These are phyloP conservation scores for Hericium rajendrae DNA, from an alignment of 768 basidiomycete genomes.

Conservation along the genomic window DNA sequence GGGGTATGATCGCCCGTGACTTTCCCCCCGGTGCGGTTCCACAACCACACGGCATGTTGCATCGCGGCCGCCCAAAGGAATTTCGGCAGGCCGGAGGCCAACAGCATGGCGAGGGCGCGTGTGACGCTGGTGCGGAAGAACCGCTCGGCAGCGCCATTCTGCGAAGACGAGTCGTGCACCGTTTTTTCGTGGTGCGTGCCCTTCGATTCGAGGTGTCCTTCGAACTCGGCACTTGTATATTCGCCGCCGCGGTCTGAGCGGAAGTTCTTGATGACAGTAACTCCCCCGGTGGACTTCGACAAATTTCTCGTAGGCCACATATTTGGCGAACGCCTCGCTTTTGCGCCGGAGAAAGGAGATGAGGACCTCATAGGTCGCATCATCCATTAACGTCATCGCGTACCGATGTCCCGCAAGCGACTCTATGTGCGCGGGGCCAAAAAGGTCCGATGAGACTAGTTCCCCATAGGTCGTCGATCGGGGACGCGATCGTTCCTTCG, in stretches of 20 bases:
- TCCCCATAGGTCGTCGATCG: neutral
- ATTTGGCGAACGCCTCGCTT: neutral
- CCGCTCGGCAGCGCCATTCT: neutral
- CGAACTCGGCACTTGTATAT: neutral
- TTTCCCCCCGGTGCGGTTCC: slow-evolving; percentile 8
- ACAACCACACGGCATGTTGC: slow-evolving; percentile 13
- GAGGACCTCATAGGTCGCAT: neutral
- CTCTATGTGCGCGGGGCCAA: neutral
- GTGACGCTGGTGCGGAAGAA: too few species aligned
- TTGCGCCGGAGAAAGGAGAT: neutral
- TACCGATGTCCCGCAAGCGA: neutral
- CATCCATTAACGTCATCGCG: neutral
- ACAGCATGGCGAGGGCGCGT: too few species aligned
- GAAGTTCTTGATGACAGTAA: neutral
- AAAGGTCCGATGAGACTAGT: neutral
- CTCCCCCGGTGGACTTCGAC: neutral
- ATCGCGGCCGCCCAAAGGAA: slow-evolving; percentile 21
- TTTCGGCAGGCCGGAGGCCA: slow-evolving; percentile 7
- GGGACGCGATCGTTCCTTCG: neutral
- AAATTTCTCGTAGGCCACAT: neutral
- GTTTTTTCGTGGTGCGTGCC: neutral
- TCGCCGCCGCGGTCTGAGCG: neutral
- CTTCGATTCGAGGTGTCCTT: neutral
- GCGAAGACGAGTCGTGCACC: neutral
- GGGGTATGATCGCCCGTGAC: slow-evolving; percentile 4